A percentile compares a stretch with the other conserved stretches of the same genome.
Conservation (phyloP, 2,329 filamentous ascomycete species). For the Ophiostoma pallidulum region DNA sequence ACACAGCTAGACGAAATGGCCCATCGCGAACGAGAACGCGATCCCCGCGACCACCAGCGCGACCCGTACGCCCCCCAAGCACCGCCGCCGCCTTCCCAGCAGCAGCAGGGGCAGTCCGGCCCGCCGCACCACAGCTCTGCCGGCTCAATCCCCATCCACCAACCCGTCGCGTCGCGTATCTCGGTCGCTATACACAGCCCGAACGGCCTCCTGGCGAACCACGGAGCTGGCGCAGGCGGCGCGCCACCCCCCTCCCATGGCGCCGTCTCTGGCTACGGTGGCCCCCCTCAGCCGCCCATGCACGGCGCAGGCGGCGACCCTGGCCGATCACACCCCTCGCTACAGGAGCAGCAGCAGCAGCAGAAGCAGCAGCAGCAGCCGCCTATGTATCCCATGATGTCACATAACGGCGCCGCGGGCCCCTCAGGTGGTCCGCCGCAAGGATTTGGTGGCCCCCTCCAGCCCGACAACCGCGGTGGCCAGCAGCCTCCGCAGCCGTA, state of each 20-base stretch:
- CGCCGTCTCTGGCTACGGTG: conserved; percentile 42
- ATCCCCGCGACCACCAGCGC: conserved; percentile 53
- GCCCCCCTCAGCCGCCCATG: conserved; percentile 26
- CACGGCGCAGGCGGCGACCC: conserved; percentile 43
- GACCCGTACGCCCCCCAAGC: conserved; percentile 40
- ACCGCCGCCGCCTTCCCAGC: conserved; percentile 5
- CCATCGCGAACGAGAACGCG: conserved; percentile 47
- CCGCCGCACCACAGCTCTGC: conserved; percentile 79
- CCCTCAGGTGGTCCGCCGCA: conserved; percentile 51
- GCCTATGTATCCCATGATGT: conserved; percentile 48
- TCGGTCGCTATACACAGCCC: conserved; percentile 82
- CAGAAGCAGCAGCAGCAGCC: conserved; percentile 28
- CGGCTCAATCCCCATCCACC: conserved; percentile 83
- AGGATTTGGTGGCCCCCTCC: conserved; percentile 61
- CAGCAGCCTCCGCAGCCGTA: conserved; percentile 50
- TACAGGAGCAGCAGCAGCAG: conserved; percentile 13
- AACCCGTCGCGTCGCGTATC: conserved; percentile 78
- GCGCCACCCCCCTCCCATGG: conserved; percentile 37
- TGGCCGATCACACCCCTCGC: conserved; percentile 9
- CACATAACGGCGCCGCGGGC: conserved; percentile 44
- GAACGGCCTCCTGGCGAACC: conserved; percentile 72
- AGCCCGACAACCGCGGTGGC: conserved; percentile 49
- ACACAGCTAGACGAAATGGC: conserved; percentile 35
- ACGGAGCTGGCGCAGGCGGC: conserved; percentile 36
- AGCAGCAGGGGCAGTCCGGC: conserved; percentile 18